Percentiles rank a stretch among this genome's conserved stretches.
These are phyloP conservation scores for Alternaria sp. DNA, from an alignment of 2,329 filamentous ascomycete genomes.

Conservation along the genomic window DNA sequence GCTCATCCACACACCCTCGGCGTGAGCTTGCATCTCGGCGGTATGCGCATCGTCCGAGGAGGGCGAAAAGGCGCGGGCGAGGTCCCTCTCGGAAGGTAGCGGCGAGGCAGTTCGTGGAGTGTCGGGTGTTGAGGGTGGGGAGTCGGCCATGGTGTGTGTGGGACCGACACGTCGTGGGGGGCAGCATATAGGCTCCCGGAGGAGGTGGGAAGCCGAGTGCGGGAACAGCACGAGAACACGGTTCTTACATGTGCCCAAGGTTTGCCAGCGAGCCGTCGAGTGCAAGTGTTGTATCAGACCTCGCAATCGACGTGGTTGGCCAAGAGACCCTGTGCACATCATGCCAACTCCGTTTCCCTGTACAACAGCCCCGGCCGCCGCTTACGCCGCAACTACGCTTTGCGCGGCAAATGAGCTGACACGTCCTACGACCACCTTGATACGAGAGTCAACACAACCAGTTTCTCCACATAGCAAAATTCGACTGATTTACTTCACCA, in stretches of 20 bases:
- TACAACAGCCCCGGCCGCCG: conserved; percentile 16
- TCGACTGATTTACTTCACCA: background rate
- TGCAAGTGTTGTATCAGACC: conserved; percentile 16
- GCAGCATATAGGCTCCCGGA: conserved; percentile 41
- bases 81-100: conserved; percentile 35
- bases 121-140: conserved; percentile 39
- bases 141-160: conserved; percentile 45
- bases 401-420: conserved; percentile 5
- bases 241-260: conserved; percentile 31
- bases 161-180: conserved; percentile 32
- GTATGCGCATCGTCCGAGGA: conserved; percentile 35
- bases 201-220: conserved; percentile 24
- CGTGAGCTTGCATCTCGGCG: conserved; percentile 18
- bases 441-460: background rate
- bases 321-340: conserved; percentile 24
- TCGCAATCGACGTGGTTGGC: conserved; percentile 23
- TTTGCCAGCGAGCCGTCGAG: conserved; percentile 27
- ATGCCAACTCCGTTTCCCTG: conserved; percentile 22
- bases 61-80: conserved; percentile 26
- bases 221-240: conserved; percentile 31
- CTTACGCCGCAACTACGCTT: conserved; percentile 21
- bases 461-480: background rate
- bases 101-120: conserved; percentile 42
- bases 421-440: background rate
- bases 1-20: conserved; percentile 23